Evolutionary conservation across 2,329 filamentous ascomycete species (phyloP).

Genomic region (Coniochaeta hoffmannii): DNA sequence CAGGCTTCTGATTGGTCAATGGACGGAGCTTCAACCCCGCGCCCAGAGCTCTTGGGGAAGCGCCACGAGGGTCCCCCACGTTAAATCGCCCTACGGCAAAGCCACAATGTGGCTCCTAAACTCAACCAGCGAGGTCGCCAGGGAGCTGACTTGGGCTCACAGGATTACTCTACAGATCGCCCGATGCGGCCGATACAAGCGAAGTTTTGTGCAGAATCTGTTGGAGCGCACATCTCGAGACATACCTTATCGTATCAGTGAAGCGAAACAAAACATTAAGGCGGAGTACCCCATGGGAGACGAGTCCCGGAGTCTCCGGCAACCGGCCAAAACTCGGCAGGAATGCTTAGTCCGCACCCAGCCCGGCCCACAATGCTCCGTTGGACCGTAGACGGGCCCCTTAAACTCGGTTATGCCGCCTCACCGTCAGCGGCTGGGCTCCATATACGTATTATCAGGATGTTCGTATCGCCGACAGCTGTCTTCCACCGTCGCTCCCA

Average conservation of each 20-base stretch:
- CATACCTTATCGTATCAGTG: too few species aligned
- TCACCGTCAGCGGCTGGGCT: neutral
- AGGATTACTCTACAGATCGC: too few species aligned
- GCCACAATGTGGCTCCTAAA: neutral
- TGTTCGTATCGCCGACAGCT: too few species aligned
- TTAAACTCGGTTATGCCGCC: neutral
- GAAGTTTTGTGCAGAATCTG: too few species aligned
- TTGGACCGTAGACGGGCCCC: neutral
- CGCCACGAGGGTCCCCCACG: neutral
- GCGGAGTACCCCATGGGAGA: neutral
- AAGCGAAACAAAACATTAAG: too few species aligned
- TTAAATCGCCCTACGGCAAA: neutral
- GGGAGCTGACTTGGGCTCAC: too few species aligned
- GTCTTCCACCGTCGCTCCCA: too few species aligned
- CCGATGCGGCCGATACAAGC: too few species aligned
- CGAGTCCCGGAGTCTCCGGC: neutral
- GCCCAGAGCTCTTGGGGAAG: neutral
- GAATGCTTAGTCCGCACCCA: neutral
- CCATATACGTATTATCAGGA: too few species aligned
- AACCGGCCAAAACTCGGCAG: neutral
- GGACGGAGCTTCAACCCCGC: neutral
- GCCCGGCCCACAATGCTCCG: neutral
- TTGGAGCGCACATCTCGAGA: too few species aligned
- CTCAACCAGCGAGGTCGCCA: neutral
- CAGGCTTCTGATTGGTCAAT: neutral